These are phyloP conservation scores for Lipomyces mesembrius DNA, from an alignment of 805 yeast genomes.

Conservation along the genomic window DNA sequence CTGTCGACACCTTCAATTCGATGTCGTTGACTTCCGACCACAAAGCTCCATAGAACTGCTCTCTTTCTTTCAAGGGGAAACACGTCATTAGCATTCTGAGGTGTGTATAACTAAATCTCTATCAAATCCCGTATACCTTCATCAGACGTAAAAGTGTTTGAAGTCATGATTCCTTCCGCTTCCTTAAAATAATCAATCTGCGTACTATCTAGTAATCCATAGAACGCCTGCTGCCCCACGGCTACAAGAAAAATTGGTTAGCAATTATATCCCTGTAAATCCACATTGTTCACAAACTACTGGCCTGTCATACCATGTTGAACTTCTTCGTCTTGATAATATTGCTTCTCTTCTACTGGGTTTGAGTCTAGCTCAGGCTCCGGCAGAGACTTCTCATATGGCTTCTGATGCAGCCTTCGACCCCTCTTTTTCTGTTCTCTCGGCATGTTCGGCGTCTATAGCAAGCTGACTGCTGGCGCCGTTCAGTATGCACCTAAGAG, in stretches of 20 bases:
- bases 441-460: slow-evolving; percentile 30
- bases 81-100: background rate
- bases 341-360: slow-evolving; percentile 6
- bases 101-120: background rate
- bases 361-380: slow-evolving; percentile 7
- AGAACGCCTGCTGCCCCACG: slow-evolving; percentile 56
- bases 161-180: slow-evolving; percentile 83
- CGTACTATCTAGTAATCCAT: slow-evolving; percentile 80
- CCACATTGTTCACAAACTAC: background rate
- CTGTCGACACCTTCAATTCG: slow-evolving; percentile 88
- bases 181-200: slow-evolving; percentile 91
- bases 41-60: slow-evolving; percentile 73
- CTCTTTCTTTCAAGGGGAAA: slow-evolving; percentile 53
- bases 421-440: slow-evolving; percentile 37
- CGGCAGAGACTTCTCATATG: slow-evolving; percentile 20
- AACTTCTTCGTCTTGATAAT: background rate
- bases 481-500: background rate
- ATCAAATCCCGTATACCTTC: slow-evolving; percentile 48
- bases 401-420: slow-evolving; percentile 30
- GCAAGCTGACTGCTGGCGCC: background rate
- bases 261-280: slow-evolving; percentile 16
- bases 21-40: slow-evolving; percentile 86
- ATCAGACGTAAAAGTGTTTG: slow-evolving; percentile 72
- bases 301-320: background rate
- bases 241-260: slow-evolving; percentile 11